Evolutionary conservation across 2,329 filamentous ascomycete genomes (phyloP).

Genomic region (Lasiodiplodia gonubiensis): DNA sequence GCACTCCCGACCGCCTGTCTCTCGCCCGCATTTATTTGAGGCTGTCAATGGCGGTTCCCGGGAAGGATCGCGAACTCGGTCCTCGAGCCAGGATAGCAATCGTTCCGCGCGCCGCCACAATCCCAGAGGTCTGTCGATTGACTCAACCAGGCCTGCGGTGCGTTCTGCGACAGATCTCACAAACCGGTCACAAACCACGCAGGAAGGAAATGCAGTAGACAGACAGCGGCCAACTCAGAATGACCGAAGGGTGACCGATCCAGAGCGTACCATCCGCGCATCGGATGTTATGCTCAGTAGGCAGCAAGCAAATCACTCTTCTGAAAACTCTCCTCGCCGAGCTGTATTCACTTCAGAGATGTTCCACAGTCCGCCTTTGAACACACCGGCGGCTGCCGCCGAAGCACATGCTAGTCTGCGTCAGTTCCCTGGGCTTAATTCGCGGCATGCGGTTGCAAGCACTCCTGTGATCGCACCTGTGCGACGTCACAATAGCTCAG

Average conservation of each 20-base stretch:
- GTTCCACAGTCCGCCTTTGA: constrained; percentile 12
- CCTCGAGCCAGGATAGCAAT: constrained; percentile 56
- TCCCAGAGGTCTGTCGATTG: constrained; percentile 35
- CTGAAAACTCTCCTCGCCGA: constrained; percentile 39
- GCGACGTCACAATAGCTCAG: constrained; percentile 22
- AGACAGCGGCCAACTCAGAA: constrained; percentile 46
- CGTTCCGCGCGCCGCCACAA: constrained; percentile 42
- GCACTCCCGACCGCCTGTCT: constrained; percentile 49
- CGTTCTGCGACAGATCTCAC: constrained; percentile 71
- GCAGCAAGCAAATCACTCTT: constrained; percentile 31
- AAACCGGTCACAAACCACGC: constrained; percentile 41
- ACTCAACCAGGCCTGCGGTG: constrained; percentile 53
- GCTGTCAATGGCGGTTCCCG: constrained; percentile 43
- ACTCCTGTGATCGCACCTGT: constrained; percentile 38
- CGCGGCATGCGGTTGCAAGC: constrained; percentile 30
- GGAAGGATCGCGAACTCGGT: constrained; percentile 46
- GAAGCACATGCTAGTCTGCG: constrained; percentile 16
- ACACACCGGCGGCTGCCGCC: constrained; percentile 12
- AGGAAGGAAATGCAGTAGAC: constrained; percentile 31
- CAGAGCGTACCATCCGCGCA: constrained; percentile 36
- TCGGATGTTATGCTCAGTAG: constrained; percentile 12
- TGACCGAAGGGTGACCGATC: constrained; percentile 53
- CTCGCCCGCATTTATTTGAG: constrained; percentile 54
- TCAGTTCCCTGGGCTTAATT: neutral
- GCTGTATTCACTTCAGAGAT: constrained; percentile 34